Base-by-base conservation (phyloP, 306 rosid species). In the Ochetophila trinervis region DNA sequence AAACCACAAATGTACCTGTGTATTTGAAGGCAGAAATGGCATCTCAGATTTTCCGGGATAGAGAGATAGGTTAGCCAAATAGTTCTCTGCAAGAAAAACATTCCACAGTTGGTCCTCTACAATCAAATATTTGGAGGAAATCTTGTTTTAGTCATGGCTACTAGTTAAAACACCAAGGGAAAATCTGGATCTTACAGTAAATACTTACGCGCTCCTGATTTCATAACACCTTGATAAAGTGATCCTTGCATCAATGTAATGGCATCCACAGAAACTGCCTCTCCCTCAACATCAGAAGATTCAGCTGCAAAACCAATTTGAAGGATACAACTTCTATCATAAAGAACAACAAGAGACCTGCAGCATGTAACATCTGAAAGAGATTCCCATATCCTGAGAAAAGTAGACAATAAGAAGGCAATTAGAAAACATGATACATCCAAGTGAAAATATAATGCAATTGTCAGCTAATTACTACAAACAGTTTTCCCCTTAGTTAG, bases 11-110 rank as follows among this genome's bases (percentile, higher is more conserved):
- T 20, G 13, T 82, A 93, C 99, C 99, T 93, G 99, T 32, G 94
- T 87, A 75, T 87, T 93, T 68, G 86, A 77, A 71, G 95, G 96
- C 54, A 90, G 80, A 88, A 90, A 93, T 84, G 96, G 90, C 62
- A 89, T 81, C 85, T 93, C 91, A 22, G 97, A 93, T 59, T 83
- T 87, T 70, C 97, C 99, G 66, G 97, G 96, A 78, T 88, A 93
- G 59, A 93, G 97, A 66, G 80, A 84, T 27, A 90, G 85, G 84
- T 93, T 93, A 62, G 97, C 97, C 84, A 88, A 75, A 79, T 90
- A 93, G 78, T 87, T 87, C 88, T 90, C 97, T 86, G 82, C 74
- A 84, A 62, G 70, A 47, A 47, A 21, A 60, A 24, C n/a, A 64
- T 44, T 65, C 67, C 30, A 35, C 56, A 30, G 53, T 62, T 47